Conservation (phyloP, 2,329 filamentous ascomycete genomes). For the Plectosphaerella cucumerina region DNA sequence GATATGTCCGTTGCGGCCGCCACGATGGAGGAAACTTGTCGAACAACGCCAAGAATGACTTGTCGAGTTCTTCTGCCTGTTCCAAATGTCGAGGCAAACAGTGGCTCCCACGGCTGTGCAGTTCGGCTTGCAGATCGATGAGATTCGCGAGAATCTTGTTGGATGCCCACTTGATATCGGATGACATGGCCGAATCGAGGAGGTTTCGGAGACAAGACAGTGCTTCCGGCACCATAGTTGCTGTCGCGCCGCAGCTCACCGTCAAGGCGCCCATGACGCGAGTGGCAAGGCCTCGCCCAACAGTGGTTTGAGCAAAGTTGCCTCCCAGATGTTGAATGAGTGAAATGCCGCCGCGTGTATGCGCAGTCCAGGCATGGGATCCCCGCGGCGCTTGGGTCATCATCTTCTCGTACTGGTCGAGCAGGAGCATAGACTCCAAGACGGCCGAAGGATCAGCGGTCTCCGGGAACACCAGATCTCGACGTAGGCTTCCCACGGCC, state of each 20-base stretch:
- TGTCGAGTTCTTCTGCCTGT: too few species aligned
- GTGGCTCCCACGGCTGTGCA: background rate
- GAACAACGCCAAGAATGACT: too few species aligned
- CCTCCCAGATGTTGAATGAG: constrained; percentile 6
- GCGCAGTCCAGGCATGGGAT: constrained; percentile 12
- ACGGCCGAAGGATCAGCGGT: constrained; percentile 8
- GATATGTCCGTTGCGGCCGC: too few species aligned
- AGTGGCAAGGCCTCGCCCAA: constrained; percentile 2
- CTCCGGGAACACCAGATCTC: background rate
- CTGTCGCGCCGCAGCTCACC: constrained; percentile 6
- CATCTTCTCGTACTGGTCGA: constrained; percentile 23
- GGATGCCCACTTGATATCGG: constrained; percentile 4
- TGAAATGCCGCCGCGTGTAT: constrained; percentile 15
- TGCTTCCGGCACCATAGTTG: constrained; percentile 2
- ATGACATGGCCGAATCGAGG: too few species aligned
- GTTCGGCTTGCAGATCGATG: background rate
- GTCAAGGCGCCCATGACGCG: constrained; percentile 4
- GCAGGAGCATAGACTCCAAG: constrained; percentile 18
- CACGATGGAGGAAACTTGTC: too few species aligned
- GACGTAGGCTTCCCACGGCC: background rate
- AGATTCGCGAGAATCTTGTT: background rate
- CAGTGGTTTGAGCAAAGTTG: constrained; percentile 1
- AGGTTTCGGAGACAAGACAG: too few species aligned
- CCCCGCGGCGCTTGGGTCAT: constrained; percentile 7
- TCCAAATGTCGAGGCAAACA: too few species aligned